phyloP scores from a whole-genome alignment of 352 stramenopile genomes.

The Pythium rishiriense region DNA sequence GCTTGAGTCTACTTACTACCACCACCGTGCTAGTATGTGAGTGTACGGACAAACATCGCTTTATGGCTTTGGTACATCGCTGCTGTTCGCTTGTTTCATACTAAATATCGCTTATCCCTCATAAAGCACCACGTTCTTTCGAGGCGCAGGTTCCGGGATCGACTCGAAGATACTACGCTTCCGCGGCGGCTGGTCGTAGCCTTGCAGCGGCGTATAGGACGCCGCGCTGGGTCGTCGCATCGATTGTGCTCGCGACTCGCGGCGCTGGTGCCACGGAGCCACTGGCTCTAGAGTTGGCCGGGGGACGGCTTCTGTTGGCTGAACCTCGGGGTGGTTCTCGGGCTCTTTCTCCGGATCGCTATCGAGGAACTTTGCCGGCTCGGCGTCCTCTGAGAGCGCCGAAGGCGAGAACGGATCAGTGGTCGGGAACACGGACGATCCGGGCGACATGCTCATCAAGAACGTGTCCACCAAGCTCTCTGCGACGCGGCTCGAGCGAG shows the following conservation, averaged over 20 bases:
- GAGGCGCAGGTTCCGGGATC: constrained; percentile 19
- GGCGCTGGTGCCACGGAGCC: constrained; percentile 3
- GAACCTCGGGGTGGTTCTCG: neutral
- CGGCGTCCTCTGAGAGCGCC: constrained; percentile 1
- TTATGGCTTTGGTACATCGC: too few relatives aligned
- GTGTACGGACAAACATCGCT: too few relatives aligned
- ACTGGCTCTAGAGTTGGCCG: neutral
- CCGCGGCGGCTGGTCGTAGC: constrained; percentile 9
- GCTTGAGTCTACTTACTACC: neutral
- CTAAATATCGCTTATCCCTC: constrained; percentile 2
- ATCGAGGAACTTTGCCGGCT: neutral
- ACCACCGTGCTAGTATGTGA: too few relatives aligned
- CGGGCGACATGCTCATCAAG: constrained; percentile 9
- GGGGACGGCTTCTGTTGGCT: neutral
- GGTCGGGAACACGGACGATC: neutral
- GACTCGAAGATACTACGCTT: constrained; percentile 26
- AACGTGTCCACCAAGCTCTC: constrained; percentile 24
- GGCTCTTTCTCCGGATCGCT: neutral
- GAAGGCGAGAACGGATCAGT: neutral
- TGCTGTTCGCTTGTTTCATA: too few relatives aligned
- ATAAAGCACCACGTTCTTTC: constrained; percentile 27
- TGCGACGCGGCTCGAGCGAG: constrained; percentile 20
- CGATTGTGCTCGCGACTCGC: neutral
- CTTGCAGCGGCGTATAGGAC: constrained; percentile 13
- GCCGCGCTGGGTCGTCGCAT: neutral